These are phyloP conservation scores for Monotropa hypopitys DNA, from an alignment of 179 eudicot species.

Conservation along the genomic window DNA sequence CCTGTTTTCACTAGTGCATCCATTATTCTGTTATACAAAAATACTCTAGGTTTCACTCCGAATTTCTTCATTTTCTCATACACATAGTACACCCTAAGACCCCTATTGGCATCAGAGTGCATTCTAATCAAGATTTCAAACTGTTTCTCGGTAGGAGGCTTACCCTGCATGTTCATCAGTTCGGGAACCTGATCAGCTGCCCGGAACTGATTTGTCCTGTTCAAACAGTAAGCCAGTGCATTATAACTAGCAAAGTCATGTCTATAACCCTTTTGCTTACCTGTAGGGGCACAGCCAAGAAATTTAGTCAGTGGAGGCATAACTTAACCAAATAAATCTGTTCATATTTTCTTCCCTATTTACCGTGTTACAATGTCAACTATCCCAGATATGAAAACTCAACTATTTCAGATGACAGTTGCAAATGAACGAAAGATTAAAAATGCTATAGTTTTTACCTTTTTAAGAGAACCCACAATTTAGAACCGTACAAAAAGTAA, in stretches of 20 bases:
- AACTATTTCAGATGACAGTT: background rate
- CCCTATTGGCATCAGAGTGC: conserved; percentile 76
- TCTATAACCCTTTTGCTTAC: conserved; percentile 53
- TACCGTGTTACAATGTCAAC: background rate
- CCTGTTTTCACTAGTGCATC: conserved; percentile 68
- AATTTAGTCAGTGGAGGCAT: background rate
- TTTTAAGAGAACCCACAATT: background rate
- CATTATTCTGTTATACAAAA: conserved; percentile 71
- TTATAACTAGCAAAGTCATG: conserved; percentile 74
- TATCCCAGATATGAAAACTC: background rate
- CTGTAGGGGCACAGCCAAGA: background rate
- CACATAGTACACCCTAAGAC: conserved; percentile 74
- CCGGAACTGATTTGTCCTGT: conserved; percentile 52
- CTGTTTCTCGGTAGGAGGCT: conserved; percentile 80
- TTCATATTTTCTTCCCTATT: background rate
- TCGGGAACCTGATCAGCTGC: conserved; percentile 92
- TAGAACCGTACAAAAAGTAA: background rate
- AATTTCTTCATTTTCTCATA: conserved; percentile 95
- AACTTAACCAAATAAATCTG: background rate
- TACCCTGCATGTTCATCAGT: conserved; percentile 85
- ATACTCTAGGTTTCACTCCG: conserved; percentile 66
- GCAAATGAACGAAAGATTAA: background rate
- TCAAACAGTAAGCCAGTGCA: conserved; percentile 79
- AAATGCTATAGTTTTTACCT: background rate
- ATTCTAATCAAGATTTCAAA: conserved; percentile 87